phyloP scores from a whole-genome alignment of 805 yeast genomes.

The Ogataea henricii region DNA sequence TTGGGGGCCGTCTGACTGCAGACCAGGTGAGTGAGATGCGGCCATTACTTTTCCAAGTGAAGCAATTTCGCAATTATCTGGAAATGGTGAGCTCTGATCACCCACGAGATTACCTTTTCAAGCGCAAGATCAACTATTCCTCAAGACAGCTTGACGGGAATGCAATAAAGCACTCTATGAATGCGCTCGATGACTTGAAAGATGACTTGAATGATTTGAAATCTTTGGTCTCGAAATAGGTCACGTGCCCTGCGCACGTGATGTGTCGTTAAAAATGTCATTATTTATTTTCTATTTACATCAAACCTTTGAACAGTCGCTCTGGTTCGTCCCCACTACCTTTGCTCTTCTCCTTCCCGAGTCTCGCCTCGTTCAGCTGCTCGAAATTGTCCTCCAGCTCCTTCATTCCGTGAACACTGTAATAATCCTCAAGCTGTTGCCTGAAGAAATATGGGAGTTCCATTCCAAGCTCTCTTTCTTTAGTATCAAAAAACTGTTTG shows the following conservation, averaged over 20 bases:
- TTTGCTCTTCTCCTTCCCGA: slow-evolving; percentile 13
- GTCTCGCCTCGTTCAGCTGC: slow-evolving; percentile 24
- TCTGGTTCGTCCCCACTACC: not conserved
- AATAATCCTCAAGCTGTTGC: slow-evolving; percentile 27
- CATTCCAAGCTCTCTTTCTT: slow-evolving; percentile 31
- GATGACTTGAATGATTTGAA: slow-evolving; percentile 27
- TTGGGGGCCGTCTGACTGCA: slow-evolving; percentile 17
- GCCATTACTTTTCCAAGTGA: slow-evolving; percentile 36
- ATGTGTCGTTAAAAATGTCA: not conserved
- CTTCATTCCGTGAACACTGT: slow-evolving; percentile 26
- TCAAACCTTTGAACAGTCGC: not conserved
- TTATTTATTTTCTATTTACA: not conserved
- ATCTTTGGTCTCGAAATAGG: not conserved
- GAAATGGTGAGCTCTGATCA: slow-evolving; percentile 37
- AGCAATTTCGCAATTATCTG: slow-evolving; percentile 33
- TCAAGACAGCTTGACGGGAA: slow-evolving; percentile 4
- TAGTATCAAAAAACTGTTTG: slow-evolving; percentile 30
- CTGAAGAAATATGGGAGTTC: slow-evolving; percentile 34
- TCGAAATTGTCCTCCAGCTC: slow-evolving; percentile 27
- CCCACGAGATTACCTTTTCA: slow-evolving; percentile 37
- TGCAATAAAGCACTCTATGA: slow-evolving; percentile 16
- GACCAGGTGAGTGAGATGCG: slow-evolving; percentile 37
- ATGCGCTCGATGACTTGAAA: slow-evolving; percentile 31
- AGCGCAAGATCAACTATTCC: slow-evolving; percentile 26
- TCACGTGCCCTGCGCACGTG: not conserved